Base-by-base conservation (phyloP, 371 early-diverging fungal genomes). In the Lichtheimia corymbifera region DNA sequence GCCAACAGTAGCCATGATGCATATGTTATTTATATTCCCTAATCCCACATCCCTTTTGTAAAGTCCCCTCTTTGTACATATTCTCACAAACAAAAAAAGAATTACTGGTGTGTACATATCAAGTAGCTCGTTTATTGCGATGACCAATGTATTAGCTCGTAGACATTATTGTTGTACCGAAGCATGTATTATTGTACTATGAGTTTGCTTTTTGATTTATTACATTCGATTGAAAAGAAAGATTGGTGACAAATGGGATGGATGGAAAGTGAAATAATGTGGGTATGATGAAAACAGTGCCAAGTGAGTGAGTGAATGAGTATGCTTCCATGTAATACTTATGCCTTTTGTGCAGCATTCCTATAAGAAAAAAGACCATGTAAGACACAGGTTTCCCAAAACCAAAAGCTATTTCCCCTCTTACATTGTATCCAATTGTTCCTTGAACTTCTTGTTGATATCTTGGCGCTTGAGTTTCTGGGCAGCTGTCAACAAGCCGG, bases 381-480 rank as follows among this genome's bases (percentile, higher is more conserved):
- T 47, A 15, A 18, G 47, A 17, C 5, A 22, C 7, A 47, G 0
- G 2, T 5, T 12, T 9, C 17, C 12, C 7, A 22, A 22, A 6
- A 47, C 17, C 5, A 5, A 4, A 45, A 5, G 4, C 28, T 9
- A 35, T 6, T 35, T n/a, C 17, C 14, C 4, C 9, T 5, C 73
- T 64, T 87, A 92, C 80, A 88, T 84, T 18, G 58, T 72, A 44
- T 86, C 81, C 55, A 97, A 80, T 50, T 88, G 71, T 4, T 55
- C 50, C 58, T 77, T 72, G 72, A 89, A 93, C 25, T 70, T 65
- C 43, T 85, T 72, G 58, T 85, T 76, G 50, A 96, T 85, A 42
- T 86, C 90, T 55, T 83, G 83, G 59, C 98, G 88, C 78, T 95
- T 94, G 40, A 97, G 71, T 76, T 98, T 98, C 73, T 91, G 91